Evolutionary conservation across 208 protist species (phyloP).

Genomic region (Phytomonas sp.): DNA sequence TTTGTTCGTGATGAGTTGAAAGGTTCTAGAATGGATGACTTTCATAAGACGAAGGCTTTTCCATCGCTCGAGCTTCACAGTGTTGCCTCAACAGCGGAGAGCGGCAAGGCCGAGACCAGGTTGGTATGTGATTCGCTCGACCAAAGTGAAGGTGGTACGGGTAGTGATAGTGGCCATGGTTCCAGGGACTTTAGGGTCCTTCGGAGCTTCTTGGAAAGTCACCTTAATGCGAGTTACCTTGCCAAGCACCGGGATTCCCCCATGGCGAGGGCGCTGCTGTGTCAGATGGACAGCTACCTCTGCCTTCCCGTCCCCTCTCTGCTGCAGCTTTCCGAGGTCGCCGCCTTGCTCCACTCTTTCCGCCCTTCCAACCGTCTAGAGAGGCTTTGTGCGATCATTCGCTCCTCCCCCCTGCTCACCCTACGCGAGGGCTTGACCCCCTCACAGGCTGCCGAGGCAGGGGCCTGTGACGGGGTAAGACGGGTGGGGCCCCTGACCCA

Average conservation of each 20-base stretch:
- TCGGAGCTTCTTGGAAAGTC: background rate
- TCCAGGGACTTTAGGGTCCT: background rate
- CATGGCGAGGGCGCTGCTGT: background rate
- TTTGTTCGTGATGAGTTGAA: background rate
- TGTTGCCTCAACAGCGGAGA: background rate
- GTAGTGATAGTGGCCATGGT: background rate
- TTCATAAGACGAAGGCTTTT: background rate
- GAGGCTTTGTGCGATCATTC: background rate
- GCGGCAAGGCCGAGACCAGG: background rate
- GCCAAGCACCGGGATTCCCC: background rate
- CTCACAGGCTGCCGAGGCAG: background rate
- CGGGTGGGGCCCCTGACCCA: background rate
- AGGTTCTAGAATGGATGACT: background rate
- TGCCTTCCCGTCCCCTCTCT: background rate
- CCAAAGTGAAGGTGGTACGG: background rate
- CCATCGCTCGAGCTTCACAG: background rate
- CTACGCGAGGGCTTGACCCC: background rate
- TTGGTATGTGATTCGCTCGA: background rate
- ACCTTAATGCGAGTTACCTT: background rate
- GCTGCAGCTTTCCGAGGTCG: background rate
- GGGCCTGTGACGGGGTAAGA: background rate
- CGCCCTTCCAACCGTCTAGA: background rate
- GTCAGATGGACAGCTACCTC: background rate
- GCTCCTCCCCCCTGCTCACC: background rate
- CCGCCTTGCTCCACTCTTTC: background rate